These are phyloP conservation scores for Byssoonygena ceratinophila DNA, from an alignment of 2,329 filamentous ascomycete species.

Conservation along the genomic window DNA sequence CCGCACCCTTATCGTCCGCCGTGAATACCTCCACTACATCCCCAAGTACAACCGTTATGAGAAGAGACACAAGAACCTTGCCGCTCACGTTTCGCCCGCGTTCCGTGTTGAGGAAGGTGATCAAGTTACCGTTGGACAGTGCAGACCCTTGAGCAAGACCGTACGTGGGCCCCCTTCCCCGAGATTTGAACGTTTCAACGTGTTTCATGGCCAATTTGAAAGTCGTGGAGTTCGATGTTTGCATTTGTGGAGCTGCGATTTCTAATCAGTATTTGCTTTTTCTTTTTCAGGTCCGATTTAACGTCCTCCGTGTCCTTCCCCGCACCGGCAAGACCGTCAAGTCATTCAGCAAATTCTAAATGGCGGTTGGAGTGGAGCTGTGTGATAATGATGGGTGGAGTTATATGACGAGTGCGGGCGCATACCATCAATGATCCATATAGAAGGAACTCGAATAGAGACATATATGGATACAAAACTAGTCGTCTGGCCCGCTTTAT, in stretches of 20 bases:
- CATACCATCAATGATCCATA: constrained; percentile 1
- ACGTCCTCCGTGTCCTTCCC: constrained; percentile 96
- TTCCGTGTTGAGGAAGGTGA: constrained; percentile 99
- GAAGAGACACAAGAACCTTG: constrained; percentile 99
- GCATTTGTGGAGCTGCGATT: neutral
- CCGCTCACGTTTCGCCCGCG: constrained; percentile 95
- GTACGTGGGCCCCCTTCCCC: constrained; percentile 50
- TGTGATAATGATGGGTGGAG: constrained; percentile 17
- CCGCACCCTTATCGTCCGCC: constrained; percentile 97
- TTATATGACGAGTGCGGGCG: constrained; percentile 17
- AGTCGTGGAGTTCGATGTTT: neutral
- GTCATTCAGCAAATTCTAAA: constrained; percentile 98
- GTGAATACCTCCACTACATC: constrained; percentile 99
- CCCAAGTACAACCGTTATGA: constrained; percentile 99
- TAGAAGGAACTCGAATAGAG: constrained; percentile 6
- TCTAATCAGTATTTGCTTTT: constrained; percentile 6
- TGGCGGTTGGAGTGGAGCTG: constrained; percentile 20
- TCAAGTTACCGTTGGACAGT: constrained; percentile 98
- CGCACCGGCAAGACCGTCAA: constrained; percentile 96
- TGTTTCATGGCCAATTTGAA: neutral
- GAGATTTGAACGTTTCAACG: neutral
- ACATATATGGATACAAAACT: constrained; percentile 12
- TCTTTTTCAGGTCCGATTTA: constrained; percentile 76
- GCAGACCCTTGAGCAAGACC: constrained; percentile 98
- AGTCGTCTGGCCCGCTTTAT: neutral